Evolutionary conservation across 495 filamentous ascomycete species (phyloP).

Genomic region (Penicillium mononematosum): DNA sequence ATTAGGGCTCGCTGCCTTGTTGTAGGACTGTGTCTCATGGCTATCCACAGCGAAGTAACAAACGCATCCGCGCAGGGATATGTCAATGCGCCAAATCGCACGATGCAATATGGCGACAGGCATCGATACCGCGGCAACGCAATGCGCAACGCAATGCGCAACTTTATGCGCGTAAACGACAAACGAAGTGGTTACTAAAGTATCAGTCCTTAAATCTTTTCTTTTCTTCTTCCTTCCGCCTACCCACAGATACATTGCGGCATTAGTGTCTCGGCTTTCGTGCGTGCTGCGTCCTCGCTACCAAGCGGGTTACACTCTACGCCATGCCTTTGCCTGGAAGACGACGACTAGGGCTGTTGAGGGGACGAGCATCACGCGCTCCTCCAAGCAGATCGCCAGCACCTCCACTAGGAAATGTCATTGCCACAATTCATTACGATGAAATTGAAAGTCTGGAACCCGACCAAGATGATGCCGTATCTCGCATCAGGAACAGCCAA

Average conservation of each 20-base stretch:
- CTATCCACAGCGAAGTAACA: neutral
- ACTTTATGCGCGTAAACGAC: too few species aligned
- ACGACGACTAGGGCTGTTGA: conserved; percentile 2
- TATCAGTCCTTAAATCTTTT: neutral
- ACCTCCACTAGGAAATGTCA: conserved; percentile 25
- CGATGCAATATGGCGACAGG: too few species aligned
- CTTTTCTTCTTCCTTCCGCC: neutral
- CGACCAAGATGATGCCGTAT: neutral
- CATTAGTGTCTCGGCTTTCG: neutral
- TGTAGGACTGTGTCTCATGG: neutral
- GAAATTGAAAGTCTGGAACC: conserved; percentile 17
- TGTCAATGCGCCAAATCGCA: too few species aligned
- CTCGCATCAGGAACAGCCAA: conserved; percentile 24
- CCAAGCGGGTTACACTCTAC: neutral
- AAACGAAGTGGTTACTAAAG: neutral
- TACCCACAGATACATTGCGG: neutral
- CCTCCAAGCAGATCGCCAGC: conserved; percentile 3
- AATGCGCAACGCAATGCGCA: too few species aligned
- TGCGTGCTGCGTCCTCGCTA: neutral
- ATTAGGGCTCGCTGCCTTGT: neutral
- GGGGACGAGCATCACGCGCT: neutral
- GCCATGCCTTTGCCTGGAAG: neutral
- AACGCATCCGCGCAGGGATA: too few species aligned
- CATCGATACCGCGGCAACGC: too few species aligned
- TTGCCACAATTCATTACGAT: conserved; percentile 19